Percentiles rank a stretch among this genome's conserved stretches.
These are phyloP conservation scores for Leptographium wingfieldii DNA, from an alignment of 2,329 filamentous ascomycete genomes.

Conservation along the genomic window DNA sequence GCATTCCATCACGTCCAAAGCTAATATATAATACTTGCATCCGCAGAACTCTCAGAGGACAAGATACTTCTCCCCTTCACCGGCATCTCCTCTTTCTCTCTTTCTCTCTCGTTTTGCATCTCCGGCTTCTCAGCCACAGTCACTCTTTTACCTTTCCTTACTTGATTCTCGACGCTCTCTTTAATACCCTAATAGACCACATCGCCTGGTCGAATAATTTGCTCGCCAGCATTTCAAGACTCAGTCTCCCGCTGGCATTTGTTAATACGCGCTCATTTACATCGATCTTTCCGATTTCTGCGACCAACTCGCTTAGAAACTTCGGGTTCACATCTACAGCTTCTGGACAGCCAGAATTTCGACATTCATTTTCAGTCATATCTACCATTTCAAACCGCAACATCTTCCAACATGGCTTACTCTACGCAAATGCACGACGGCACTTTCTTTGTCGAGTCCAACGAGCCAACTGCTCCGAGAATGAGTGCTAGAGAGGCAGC, in stretches of 20 bases:
- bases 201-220: conserved; percentile 27
- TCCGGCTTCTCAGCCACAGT: conserved; percentile 38
- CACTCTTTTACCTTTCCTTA: conserved; percentile 38
- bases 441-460: conserved; percentile 44
- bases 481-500: conserved; percentile 63
- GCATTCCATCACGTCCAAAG: neutral
- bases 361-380: conserved; percentile 27
- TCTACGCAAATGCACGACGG: conserved; percentile 22
- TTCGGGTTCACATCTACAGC: conserved; percentile 13
- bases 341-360: conserved; percentile 32
- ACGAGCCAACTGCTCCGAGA: conserved; percentile 37
- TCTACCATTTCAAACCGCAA: conserved; percentile 12
- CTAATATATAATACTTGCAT: conserved; percentile 13
- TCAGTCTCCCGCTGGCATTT: conserved; percentile 8
- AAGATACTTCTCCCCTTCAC: conserved; percentile 21
- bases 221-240: conserved; percentile 20
- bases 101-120: conserved; percentile 18
- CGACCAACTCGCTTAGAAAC: conserved; percentile 4
- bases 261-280: conserved; percentile 15
- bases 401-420: conserved; percentile 19
- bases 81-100: conserved; percentile 9
- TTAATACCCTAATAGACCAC: conserved; percentile 43
- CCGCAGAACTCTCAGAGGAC: conserved; percentile 25
- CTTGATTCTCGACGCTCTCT: conserved; percentile 39
- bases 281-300: neutral